Base-by-base conservation (phyloP, 768 basidiomycete genomes). In the Coprinellus micaceus region DNA sequence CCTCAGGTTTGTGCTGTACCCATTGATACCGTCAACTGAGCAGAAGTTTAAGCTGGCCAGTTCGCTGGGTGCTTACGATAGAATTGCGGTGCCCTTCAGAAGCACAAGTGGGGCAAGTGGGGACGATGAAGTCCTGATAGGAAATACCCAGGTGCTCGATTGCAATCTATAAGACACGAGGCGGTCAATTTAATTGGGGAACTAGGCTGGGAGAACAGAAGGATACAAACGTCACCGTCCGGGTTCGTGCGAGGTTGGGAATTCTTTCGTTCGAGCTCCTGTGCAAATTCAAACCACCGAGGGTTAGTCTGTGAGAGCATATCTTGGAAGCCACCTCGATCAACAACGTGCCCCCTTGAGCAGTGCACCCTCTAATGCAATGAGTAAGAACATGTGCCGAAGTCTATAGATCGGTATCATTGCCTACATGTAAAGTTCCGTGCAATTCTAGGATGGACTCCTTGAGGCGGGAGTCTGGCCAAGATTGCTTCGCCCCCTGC, bases 241-340 rank as follows among this genome's bases (percentile, higher is more conserved):
- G 94, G 94, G 67, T 96, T 96, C 24, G 90, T 95, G 56, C 91
- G 79, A 1, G 82, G 86, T 54, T 81, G 79, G 43, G 71, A 68
- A 4, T 85, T 83, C 0, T 78, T 78, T 25, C 71, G 71, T 65
- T 86, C 83, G 47, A 88, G 68, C 43, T 87, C 82, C 54, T 87
- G 83, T 17, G 82, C 77, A 63, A 82, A 88, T 5, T 77, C 76
- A 57, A 83, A 83, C 93, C 93, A 96, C 47, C 75, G 72, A 0
- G 93, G 94, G 70, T 96, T 97, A 29, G 82, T 74, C 2, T 70
- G 67, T 21, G 88, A 85, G 29, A 98, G 73, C 71, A 81, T 78
- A 24, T 83, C 78, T 64, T 98, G 94, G 66, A 91, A 98, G 0
- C 69, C 73, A 17, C 81, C 74, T 36, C 94, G 78, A 44, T 82